These are phyloP conservation scores for Geosmithia putterillii DNA, from an alignment of 2,329 filamentous ascomycete genomes.

Conservation along the genomic window DNA sequence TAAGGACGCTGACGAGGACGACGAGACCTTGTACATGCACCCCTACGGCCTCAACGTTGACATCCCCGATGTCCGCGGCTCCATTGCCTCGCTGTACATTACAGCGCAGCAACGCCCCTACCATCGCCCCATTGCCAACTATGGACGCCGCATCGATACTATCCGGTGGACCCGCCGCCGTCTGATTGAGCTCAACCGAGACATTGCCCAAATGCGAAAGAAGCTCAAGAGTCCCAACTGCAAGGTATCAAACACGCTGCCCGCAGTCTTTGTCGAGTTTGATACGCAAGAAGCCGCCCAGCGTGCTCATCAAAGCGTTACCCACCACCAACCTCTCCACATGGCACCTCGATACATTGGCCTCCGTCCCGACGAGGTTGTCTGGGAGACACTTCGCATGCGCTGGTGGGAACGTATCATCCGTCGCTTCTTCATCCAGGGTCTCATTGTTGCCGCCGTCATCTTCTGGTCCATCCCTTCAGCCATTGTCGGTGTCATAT, in stretches of 20 bases:
- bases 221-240: conserved; percentile 2
- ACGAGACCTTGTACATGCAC: conserved; percentile 21
- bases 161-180: conserved; percentile 73
- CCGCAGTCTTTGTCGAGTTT: conserved; percentile 88
- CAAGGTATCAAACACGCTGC: conserved; percentile 30
- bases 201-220: conserved; percentile 48
- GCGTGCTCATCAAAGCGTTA: conserved; percentile 71
- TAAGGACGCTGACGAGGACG: not conserved
- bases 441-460: conserved; percentile 65
- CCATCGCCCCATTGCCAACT: conserved; percentile 52
- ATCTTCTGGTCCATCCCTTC: conserved; percentile 76
- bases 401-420: conserved; percentile 78
- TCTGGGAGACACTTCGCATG: conserved; percentile 78
- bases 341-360: conserved; percentile 82
- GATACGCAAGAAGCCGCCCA: conserved; percentile 72
- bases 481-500: conserved; percentile 71
- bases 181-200: conserved; percentile 23
- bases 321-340: conserved; percentile 76
- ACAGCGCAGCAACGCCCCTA: conserved; percentile 61
- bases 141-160: conserved; percentile 85
- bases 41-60: conserved; percentile 20
- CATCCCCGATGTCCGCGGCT: conserved; percentile 28
- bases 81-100: conserved; percentile 63
- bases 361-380: conserved; percentile 67
- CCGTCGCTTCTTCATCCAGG: conserved; percentile 54